Percentiles rank a stretch among this genome's conserved stretches.
Evolutionary conservation across 805 yeast species (phyloP).

Genomic region (Nakazawaea molendinolei): DNA sequence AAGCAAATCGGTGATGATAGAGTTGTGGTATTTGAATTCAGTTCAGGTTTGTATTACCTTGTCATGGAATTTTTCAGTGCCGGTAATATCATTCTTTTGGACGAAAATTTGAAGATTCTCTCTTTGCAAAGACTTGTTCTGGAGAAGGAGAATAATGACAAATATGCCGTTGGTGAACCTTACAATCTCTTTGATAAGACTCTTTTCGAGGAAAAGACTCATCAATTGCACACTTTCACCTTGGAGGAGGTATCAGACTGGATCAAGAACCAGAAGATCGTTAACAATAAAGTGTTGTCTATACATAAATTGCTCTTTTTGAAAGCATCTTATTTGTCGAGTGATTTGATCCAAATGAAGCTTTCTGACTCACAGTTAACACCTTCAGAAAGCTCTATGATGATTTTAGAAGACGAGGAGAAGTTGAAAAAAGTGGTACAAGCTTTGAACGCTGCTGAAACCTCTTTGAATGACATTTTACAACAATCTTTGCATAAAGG

Average conservation of each 20-base stretch:
- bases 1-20: slow-evolving; percentile 77
- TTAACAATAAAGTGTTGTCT: slow-evolving; percentile 37
- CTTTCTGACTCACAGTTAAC: slow-evolving; percentile 40
- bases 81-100: slow-evolving; percentile 79
- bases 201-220: slow-evolving; percentile 27
- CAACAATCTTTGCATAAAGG: slow-evolving; percentile 40
- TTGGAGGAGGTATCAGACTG: slow-evolving; percentile 29
- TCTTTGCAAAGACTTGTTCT: slow-evolving; percentile 74
- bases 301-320: slow-evolving; percentile 66
- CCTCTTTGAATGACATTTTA: slow-evolving; percentile 32
- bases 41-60: slow-evolving; percentile 71
- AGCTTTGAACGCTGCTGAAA: slow-evolving; percentile 42
- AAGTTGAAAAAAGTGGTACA: slow-evolving; percentile 26
- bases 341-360: slow-evolving; percentile 65
- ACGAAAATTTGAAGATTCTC: slow-evolving; percentile 58
- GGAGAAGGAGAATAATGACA: slow-evolving; percentile 57
- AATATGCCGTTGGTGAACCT: slow-evolving; percentile 67
- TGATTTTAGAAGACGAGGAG: slow-evolving; percentile 22
- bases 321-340: slow-evolving; percentile 67
- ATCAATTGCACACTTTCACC: slow-evolving; percentile 17
- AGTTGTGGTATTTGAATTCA: slow-evolving; percentile 75
- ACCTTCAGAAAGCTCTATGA: slow-evolving; percentile 26
- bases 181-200: slow-evolving; percentile 56
- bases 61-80: slow-evolving; percentile 93
- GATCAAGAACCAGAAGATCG: slow-evolving; percentile 30